Conservation (phyloP, 192 early-diverging fungal genomes). For the Diversispora eburnea region DNA sequence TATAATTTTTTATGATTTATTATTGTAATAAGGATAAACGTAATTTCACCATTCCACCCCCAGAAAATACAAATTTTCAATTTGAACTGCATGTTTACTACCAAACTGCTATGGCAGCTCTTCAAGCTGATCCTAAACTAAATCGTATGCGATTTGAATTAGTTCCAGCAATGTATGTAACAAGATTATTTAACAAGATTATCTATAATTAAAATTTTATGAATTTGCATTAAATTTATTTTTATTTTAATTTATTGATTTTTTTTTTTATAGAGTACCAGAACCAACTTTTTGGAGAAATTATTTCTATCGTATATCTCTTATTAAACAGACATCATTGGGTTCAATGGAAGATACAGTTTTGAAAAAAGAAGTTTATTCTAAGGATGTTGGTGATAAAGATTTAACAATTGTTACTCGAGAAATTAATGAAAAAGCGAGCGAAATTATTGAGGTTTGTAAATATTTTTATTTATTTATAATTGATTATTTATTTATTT, state of each 20-base stretch:
- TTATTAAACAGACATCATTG: slow-evolving; percentile 52
- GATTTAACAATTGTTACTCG: not conserved
- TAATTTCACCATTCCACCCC: slow-evolving; percentile 59
- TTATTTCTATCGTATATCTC: slow-evolving; percentile 66
- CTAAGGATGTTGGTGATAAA: slow-evolving; percentile 15
- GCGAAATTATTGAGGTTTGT: slow-evolving; percentile 1
- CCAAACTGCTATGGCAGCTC: slow-evolving; percentile 50
- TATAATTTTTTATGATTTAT: not conserved
- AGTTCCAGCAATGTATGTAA: slow-evolving; percentile 56
- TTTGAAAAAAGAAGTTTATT: slow-evolving; percentile 25
- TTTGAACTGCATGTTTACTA: slow-evolving; percentile 59
- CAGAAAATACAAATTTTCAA: slow-evolving; percentile 56
- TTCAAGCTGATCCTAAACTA: slow-evolving; percentile 54
- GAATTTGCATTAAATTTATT: not conserved
- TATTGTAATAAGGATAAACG: slow-evolving; percentile 47
- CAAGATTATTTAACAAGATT: not conserved
- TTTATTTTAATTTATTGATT: not conserved
- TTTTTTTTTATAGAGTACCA: slow-evolving; percentile 41
- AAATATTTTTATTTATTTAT: not conserved
- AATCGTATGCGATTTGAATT: slow-evolving; percentile 63
- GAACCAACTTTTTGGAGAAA: slow-evolving; percentile 64
- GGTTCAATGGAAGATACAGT: slow-evolving; percentile 29
- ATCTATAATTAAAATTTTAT: not conserved
- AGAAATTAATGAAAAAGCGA: not conserved
- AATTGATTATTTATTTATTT: too few relatives aligned